These are phyloP conservation scores for Quercus gilva DNA, from an alignment of 306 rosid species.

Conservation along the genomic window DNA sequence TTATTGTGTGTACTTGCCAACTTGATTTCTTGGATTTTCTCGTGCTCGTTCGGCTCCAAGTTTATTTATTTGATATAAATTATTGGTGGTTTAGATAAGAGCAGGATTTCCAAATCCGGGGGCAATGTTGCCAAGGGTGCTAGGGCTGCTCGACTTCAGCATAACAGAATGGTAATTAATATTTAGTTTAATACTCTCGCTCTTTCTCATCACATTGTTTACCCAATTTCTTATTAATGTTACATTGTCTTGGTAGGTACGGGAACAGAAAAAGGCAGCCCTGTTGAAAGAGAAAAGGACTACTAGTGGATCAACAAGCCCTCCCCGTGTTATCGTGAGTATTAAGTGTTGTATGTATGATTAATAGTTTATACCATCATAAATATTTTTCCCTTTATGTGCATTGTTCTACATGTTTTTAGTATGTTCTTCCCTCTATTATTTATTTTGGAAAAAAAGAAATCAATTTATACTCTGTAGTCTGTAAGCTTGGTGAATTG, in stretches of 20 bases:
- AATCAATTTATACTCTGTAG: too few species aligned
- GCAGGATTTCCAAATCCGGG: constrained; percentile 42
- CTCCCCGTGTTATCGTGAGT: constrained; percentile 95
- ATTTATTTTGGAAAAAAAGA: too few species aligned
- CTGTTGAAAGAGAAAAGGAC: constrained; percentile 84
- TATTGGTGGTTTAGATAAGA: constrained; percentile 45
- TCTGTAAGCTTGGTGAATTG: too few species aligned
- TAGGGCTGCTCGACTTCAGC: constrained; percentile 75
- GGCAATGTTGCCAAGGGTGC: constrained; percentile 68
- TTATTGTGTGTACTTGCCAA: not conserved
- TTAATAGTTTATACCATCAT: not conserved
- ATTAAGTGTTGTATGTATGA: not conserved
- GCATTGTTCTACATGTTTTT: not conserved
- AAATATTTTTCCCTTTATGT: not conserved
- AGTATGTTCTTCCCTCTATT: not conserved
- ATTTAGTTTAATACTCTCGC: not conserved
- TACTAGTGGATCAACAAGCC: constrained; percentile 61
- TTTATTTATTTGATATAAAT: not conserved
- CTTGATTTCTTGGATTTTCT: not conserved
- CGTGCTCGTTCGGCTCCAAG: not conserved
- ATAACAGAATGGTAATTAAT: constrained; percentile 66
- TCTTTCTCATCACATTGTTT: not conserved
- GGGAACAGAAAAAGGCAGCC: constrained; percentile 73
- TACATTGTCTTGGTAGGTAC: constrained; percentile 42
- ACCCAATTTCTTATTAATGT: not conserved